These are phyloP conservation scores for Trifolium subterraneum DNA, from an alignment of 306 rosid species.

Conservation along the genomic window DNA sequence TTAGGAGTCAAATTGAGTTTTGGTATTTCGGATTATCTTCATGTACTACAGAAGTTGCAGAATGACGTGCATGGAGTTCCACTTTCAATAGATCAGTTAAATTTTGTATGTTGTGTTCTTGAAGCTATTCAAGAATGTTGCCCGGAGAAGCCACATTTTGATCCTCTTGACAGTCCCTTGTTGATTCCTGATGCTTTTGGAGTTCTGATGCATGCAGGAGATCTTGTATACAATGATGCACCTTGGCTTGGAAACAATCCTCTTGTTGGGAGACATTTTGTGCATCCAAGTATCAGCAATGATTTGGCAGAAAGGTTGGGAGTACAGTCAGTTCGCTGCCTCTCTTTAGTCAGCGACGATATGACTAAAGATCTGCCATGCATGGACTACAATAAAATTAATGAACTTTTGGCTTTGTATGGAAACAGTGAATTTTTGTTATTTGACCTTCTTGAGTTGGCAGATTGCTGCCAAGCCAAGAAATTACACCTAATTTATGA, in stretches of 20 bases:
- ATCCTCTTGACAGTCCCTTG: constrained; percentile 61
- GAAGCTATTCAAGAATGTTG: constrained; percentile 90
- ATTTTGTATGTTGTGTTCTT: constrained; percentile 80
- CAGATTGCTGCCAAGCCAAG: constrained; percentile 92
- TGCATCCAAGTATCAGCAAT: constrained; percentile 89
- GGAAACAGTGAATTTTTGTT: constrained; percentile 78
- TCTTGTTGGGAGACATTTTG: constrained; percentile 70
- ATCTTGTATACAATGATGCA: constrained; percentile 93
- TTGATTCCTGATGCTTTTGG: constrained; percentile 85
- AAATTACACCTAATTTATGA: constrained; percentile 87
- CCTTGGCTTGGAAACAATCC: constrained; percentile 91
- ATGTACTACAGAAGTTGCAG: constrained; percentile 73
- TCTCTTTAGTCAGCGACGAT: constrained; percentile 86
- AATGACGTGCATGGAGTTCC: constrained; percentile 72
- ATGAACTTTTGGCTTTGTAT: constrained; percentile 72
- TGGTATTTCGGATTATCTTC: constrained; percentile 72
- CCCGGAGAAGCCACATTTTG: constrained; percentile 65
- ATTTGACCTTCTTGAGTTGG: constrained; percentile 96
- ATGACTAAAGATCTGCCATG: constrained; percentile 89
- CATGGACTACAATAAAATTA: constrained; percentile 85
- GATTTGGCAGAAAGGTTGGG: constrained; percentile 91
- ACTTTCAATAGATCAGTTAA: constrained; percentile 82
- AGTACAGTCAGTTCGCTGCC: constrained; percentile 81
- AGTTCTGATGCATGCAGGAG: constrained; percentile 67
- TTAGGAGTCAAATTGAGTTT: constrained; percentile 83